These are phyloP conservation scores for Aspergillus sparsus DNA, from an alignment of 495 filamentous ascomycete genomes.

Conservation along the genomic window DNA sequence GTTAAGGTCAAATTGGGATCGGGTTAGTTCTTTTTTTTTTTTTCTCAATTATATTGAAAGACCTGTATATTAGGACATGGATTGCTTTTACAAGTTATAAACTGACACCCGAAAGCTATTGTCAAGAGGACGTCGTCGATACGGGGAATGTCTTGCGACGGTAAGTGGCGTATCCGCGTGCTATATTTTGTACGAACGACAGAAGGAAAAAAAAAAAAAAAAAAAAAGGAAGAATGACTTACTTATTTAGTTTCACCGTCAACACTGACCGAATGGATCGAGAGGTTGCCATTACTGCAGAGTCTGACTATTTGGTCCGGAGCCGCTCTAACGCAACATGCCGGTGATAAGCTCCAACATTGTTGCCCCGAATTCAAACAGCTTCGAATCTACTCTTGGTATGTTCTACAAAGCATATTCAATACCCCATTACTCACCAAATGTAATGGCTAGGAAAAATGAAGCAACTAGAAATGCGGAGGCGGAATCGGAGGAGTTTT, in stretches of 20 bases:
- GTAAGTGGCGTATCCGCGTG: constrained; percentile 38
- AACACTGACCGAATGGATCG: constrained; percentile 48
- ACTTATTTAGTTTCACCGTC: constrained; percentile 35
- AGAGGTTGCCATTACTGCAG: constrained; percentile 45
- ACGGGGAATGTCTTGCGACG: constrained; percentile 48
- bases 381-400: constrained; percentile 59
- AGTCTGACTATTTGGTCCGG: constrained; percentile 59
- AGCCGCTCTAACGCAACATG: constrained; percentile 52
- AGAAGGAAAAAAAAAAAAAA: neutral
- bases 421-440: neutral
- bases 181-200: neutral
- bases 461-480: constrained; percentile 42
- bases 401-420: constrained; percentile 8
- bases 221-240: neutral
- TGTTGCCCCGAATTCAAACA: constrained; percentile 63
- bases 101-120: constrained; percentile 39
- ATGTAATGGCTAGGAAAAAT: constrained; percentile 12
- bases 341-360: constrained; percentile 51
- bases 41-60: too few relatives aligned
- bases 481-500: constrained; percentile 57
- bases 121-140: constrained; percentile 53
- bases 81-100: neutral
- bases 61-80: neutral
- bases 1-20: constrained; percentile 25
- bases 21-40: constrained; percentile 15